These are phyloP conservation scores for Casuarina equisetifolia DNA, from an alignment of 306 rosid genomes.

Conservation along the genomic window DNA sequence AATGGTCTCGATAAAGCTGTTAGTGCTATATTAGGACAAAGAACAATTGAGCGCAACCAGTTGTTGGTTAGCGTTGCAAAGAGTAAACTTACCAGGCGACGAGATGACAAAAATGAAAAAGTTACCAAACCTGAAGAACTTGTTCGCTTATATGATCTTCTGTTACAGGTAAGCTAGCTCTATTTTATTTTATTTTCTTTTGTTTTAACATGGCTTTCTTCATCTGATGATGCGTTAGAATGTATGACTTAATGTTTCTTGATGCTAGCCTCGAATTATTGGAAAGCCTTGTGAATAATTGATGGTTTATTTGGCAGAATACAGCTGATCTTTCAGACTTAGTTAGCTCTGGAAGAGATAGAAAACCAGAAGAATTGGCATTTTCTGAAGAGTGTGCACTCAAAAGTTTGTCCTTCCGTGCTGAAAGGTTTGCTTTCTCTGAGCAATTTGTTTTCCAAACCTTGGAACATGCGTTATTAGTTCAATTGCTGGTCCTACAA, in stretches of 20 bases:
- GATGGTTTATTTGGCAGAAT: constrained; percentile 61
- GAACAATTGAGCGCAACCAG: constrained; percentile 94
- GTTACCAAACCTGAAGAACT: constrained; percentile 99
- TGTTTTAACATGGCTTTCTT: constrained; percentile 15
- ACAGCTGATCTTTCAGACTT: constrained; percentile 89
- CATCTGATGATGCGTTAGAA: constrained; percentile 11
- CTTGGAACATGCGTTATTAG: constrained; percentile 9
- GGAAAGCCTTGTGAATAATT: constrained; percentile 22
- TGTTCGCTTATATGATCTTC: constrained; percentile 87
- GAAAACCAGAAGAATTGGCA: constrained; percentile 67
- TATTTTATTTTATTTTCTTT: constrained; percentile 12
- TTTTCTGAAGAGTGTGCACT: constrained; percentile 69
- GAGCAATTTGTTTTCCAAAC: constrained; percentile 18
- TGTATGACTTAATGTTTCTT: constrained; percentile 18
- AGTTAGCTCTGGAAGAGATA: constrained; percentile 90
- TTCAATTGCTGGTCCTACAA: not conserved
- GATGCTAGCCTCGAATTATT: constrained; percentile 21
- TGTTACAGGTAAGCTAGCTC: constrained; percentile 63
- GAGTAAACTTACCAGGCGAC: constrained; percentile 78
- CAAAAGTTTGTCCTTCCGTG: constrained; percentile 81
- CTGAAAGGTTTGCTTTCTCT: constrained; percentile 64
- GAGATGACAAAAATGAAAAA: constrained; percentile 87
- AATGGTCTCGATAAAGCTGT: constrained; percentile 99
- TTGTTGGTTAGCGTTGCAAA: constrained; percentile 83
- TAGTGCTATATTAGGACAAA: constrained; percentile 82